Percentiles rank a stretch among this genome's conserved stretches.
phyloP scores from a whole-genome alignment of 495 filamentous ascomycete genomes.

The Polyplosphaeria fusca region DNA sequence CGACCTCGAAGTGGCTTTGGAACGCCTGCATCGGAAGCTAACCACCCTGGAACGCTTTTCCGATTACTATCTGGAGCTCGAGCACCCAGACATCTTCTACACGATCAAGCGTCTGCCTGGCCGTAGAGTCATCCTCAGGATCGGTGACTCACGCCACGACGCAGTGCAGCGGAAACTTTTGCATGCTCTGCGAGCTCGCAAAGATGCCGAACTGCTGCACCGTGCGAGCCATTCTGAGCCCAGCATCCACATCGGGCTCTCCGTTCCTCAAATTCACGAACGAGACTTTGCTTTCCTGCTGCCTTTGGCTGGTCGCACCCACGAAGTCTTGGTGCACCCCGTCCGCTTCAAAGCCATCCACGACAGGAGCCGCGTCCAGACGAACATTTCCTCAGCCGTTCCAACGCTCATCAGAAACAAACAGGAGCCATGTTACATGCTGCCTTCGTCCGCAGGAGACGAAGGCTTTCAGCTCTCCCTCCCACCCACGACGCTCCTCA shows the following conservation, averaged over 20 bases:
- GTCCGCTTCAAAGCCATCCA: conserved; percentile 6
- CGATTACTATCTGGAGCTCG: conserved; percentile 13
- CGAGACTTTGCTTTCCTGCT: conserved; percentile 27
- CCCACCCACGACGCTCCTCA: conserved; percentile 4
- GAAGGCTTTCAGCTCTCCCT: conserved; percentile 14
- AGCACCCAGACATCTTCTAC: conserved; percentile 18
- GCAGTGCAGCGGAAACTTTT: conserved; percentile 12
- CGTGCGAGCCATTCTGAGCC: background rate
- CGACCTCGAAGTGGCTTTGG: conserved; percentile 9
- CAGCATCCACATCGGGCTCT: conserved; percentile 18
- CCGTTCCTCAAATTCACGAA: conserved; percentile 15
- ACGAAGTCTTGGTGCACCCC: conserved; percentile 18
- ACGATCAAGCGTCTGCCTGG: conserved; percentile 10
- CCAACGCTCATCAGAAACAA: conserved; percentile 1
- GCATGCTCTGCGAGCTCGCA: conserved; percentile 10
- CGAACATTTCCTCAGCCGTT: conserved; percentile 4
- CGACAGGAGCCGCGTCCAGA: conserved; percentile 5
- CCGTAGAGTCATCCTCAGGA: background rate
- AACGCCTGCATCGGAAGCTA: conserved; percentile 11
- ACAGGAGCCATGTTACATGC: conserved; percentile 13
- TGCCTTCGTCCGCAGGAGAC: background rate
- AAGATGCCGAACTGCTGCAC: conserved; percentile 24
- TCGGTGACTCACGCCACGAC: background rate
- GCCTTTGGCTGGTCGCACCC: background rate
- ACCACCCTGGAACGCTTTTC: conserved; percentile 17